Evolutionary conservation across 352 stramenopile genomes (phyloP), one percentile per base, ranked within the genome.

Genomic region (Phytophthora niederhauseri): DNA sequence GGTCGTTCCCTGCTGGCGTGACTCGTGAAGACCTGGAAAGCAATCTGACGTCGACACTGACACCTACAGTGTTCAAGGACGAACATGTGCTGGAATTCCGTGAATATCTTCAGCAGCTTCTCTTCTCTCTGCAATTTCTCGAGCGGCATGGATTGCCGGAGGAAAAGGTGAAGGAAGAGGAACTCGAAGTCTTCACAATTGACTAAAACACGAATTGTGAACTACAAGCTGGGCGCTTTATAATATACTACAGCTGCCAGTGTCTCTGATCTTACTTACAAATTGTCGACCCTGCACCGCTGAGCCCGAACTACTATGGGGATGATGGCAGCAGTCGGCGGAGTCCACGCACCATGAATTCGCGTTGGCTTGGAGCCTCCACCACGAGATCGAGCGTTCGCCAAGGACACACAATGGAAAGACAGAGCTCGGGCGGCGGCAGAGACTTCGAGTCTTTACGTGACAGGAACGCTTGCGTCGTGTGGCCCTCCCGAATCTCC

Each of bases 81-180:
- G 70, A 87, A 26, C 80, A 92, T 52, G 84, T 95, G 4, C 67
- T 69, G 49, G 85, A 92, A 56, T 93, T 93, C 59, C 87, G 87
- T 17, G 85, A 93, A 57, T 93, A 95, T 57, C 57, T 95, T 6
- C 82, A 92, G 45, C 84, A 92, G 64, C 70, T 95, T 15, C 61
- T 95, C 15, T 92, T 89, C 59, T 89, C 75, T n/a, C 68, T 95
- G 3, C 76, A 82, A 41, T 80, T 80, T 53, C 72, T 93, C 22
- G 73, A 91, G 49, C 74, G 75, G n/a, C 60, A 82, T 22, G 84
- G 78, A 1, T 61, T 84, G 15, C 58, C 60, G 15, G 82, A 91
- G 61, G 30, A 68, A 19, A 66, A 74, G 36, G 76, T 93, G 30
- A 79, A 72, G n/a, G 76, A 83, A 19, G 82, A 93, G 54, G 81